Evolutionary conservation across 495 filamentous ascomycete genomes (phyloP).

Genomic region (Entonaema liquescens): DNA sequence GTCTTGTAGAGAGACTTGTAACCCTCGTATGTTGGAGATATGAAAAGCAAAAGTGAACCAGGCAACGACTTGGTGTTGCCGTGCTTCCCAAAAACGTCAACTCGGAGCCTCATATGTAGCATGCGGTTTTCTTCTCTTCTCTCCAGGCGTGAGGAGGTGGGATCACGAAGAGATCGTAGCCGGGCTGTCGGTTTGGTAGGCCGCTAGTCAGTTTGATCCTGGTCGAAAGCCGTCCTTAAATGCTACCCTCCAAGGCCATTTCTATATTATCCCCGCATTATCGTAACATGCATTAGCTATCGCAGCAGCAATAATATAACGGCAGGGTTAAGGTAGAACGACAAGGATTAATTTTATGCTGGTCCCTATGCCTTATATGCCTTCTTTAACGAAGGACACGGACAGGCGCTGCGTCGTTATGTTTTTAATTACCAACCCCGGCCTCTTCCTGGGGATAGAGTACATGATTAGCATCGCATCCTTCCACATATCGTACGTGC

Average conservation of each 20-base stretch:
- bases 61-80: no score
- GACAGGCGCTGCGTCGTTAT: constrained; percentile 4
- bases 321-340: constrained; percentile 1
- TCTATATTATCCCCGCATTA: constrained; percentile 37
- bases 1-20: background rate
- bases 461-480: constrained; percentile 30
- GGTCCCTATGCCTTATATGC: background rate
- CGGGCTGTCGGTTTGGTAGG: constrained; percentile 40
- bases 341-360: background rate
- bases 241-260: constrained; percentile 13
- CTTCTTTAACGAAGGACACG: constrained; percentile 9
- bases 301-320: constrained; percentile 9
- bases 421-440: constrained; percentile 25
- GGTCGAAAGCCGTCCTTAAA: constrained; percentile 9
- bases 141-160: constrained; percentile 16
- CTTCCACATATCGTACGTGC: constrained; percentile 10
- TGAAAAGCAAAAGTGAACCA: background rate
- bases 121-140: background rate
- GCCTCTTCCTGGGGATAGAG: background rate
- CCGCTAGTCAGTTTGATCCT: constrained; percentile 26
- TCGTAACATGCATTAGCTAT: constrained; percentile 32
- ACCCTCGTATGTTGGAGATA: background rate
- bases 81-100: constrained; percentile 21
- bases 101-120: constrained; percentile 24
- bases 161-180: constrained; percentile 21